phyloP scores from a whole-genome alignment of 148 eudicot genomes.

The Arbutus unedo region DNA sequence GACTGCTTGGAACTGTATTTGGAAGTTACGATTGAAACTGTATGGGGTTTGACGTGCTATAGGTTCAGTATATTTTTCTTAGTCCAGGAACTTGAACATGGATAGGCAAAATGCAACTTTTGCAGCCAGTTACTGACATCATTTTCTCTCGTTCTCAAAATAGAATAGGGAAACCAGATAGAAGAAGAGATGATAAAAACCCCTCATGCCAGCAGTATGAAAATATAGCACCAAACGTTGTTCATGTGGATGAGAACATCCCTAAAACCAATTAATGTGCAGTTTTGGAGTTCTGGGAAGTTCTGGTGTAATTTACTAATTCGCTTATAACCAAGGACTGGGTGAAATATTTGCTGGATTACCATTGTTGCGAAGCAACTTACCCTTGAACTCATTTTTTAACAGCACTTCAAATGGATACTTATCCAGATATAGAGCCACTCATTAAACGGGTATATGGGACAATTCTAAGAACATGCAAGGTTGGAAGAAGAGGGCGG shows the following conservation, averaged over 20 bases:
- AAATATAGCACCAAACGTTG: slow-evolving; percentile 40
- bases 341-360: slow-evolving; percentile 30
- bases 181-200: slow-evolving; percentile 45
- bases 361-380: slow-evolving; percentile 29
- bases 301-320: slow-evolving; percentile 27
- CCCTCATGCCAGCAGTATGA: slow-evolving; percentile 46
- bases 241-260: slow-evolving; percentile 36
- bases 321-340: slow-evolving; percentile 40
- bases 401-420: slow-evolving; percentile 53
- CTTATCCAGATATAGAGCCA: slow-evolving; percentile 38
- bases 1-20: neutral
- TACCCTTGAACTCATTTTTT: slow-evolving; percentile 38
- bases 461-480: slow-evolving; percentile 45
- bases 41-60: too few relatives aligned
- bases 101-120: neutral
- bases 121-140: neutral
- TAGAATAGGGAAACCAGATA: slow-evolving; percentile 50
- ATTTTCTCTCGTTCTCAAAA: slow-evolving; percentile 51
- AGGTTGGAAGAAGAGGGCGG: slow-evolving; percentile 51
- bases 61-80: too few relatives aligned
- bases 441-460: slow-evolving; percentile 41
- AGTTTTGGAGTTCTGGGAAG: slow-evolving; percentile 8
- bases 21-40: neutral
- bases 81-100: neutral
- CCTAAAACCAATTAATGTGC: slow-evolving; percentile 39